phyloP scores from a whole-genome alignment of 2,329 filamentous ascomycete species.

The Ceratocystiopsis minuta region DNA sequence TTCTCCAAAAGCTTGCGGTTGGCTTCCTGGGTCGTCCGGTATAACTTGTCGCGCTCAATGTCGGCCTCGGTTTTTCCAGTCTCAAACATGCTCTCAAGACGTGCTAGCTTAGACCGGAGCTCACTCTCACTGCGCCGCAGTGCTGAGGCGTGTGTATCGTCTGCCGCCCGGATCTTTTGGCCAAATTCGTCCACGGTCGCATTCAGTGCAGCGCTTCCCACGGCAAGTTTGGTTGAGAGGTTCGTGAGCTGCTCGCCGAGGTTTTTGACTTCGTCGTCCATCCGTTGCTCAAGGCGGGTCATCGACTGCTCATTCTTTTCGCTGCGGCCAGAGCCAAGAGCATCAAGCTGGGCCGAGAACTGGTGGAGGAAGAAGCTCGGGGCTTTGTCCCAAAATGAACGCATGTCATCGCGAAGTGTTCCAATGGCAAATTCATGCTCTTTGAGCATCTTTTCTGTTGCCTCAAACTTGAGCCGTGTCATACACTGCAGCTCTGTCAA shows the following conservation, averaged over 20 bases:
- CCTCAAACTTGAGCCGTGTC: conserved; percentile 6
- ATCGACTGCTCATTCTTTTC: conserved; percentile 5
- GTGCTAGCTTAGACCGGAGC: background rate
- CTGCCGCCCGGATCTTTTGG: background rate
- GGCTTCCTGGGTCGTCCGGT: conserved; percentile 1
- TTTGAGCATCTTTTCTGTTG: conserved; percentile 4
- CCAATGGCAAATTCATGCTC: conserved; percentile 1
- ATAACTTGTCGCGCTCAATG: background rate
- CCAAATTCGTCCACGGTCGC: conserved; percentile 2
- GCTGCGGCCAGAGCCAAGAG: background rate
- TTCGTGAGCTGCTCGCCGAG: conserved; percentile 5
- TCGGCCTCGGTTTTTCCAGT: conserved; percentile 2
- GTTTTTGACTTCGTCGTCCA: conserved; percentile 8
- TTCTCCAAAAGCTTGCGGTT: conserved; percentile 2
- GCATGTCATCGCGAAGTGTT: conserved; percentile 3
- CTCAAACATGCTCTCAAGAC: conserved; percentile 2
- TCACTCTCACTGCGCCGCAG: conserved; percentile 4
- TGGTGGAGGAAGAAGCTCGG: conserved; percentile 6
- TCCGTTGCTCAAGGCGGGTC: conserved; percentile 4
- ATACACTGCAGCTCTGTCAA: conserved; percentile 3
- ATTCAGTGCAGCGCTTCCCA: background rate
- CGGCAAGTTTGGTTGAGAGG: conserved; percentile 7
- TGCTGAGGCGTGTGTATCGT: background rate
- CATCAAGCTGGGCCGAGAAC: conserved; percentile 5
- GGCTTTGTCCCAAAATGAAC: conserved; percentile 6